Base-by-base conservation (phyloP, 805 yeast species). In the Wickerhamomyces subpelliculosus region DNA sequence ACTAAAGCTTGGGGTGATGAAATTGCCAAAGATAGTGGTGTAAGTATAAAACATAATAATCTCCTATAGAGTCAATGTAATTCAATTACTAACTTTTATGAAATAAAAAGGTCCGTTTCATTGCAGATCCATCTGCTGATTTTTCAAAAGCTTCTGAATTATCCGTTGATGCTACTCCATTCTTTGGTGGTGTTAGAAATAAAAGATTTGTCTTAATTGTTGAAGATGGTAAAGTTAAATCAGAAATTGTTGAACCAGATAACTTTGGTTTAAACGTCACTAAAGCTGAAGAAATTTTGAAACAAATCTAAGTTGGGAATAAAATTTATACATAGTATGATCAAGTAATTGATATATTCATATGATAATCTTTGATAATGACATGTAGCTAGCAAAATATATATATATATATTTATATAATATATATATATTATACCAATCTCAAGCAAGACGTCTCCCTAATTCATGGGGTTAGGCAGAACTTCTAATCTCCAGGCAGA, bases 111-210 rank as follows among this genome's bases (percentile, higher is more conserved):
- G 61, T 80, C 38, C 69, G 72, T 39, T 74, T 83, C 57, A 67
- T 87, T 46, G 86, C 95, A 30, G 96, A 88, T 60, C 80, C 93
- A n/a, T 61, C 66, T 39, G 95, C 83, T 20, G 80, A 76, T 36
- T 84, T 87, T 55, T 73, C 82, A 44, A 67, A 67, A 38, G 75
- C 73, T 17, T 67, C 82, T 55, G 93, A 76, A 45, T 65, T 80
- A 40, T 64, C 70, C 25, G 84, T 87, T 47, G 95, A 87, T 55
- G 94, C 95, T 32, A 51, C 82, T 42, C 70, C 72, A 44, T 61
- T 83, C 54, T 85, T 88, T 54, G 96, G 96, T 35, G 80, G 80
- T 55, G 61, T 65, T 41, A 76, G 96, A 63, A 70, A 81, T 31
- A 76, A 75, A 62, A 75, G 96, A 62, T 84, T 74, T 50, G 94